Percentiles rank a stretch among this genome's conserved stretches.
phyloP scores from a whole-genome alignment of 1,139 yeast species.

The Kurtzmaniella quercitrusa region DNA sequence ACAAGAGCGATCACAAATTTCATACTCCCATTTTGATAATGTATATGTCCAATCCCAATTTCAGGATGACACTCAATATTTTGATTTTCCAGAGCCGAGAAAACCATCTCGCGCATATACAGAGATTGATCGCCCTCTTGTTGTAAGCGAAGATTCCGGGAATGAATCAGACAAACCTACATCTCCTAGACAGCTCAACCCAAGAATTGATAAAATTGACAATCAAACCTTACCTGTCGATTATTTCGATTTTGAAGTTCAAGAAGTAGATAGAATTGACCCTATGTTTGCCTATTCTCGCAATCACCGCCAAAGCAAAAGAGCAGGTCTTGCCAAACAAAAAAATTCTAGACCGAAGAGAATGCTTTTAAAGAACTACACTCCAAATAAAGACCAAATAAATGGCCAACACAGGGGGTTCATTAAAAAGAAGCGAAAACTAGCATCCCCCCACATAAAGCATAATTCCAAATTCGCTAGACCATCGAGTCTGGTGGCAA shows the following conservation, averaged over 20 bases:
- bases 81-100: neutral
- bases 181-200: neutral
- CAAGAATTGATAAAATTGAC: no score
- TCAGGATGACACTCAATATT: conserved; percentile 2
- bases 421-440: neutral
- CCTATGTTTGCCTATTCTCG: conserved; percentile 15
- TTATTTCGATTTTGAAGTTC: neutral
- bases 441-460: neutral
- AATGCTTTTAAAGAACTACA: neutral
- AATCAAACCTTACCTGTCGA: neutral
- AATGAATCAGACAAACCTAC: neutral
- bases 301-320: neutral
- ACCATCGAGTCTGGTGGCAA: no score
- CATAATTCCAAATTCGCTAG: no score
- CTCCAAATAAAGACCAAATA: neutral
- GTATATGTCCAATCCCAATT: neutral
- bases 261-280: conserved; percentile 18
- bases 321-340: conserved; percentile 1
- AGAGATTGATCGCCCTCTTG: neutral
- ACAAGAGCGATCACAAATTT: neutral
- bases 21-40: neutral
- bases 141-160: neutral
- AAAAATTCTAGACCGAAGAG: neutral
- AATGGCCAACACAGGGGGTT: neutral
- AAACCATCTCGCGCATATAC: neutral